Conservation (phyloP, 2,329 filamentous ascomycete species). For the Escovopsis sp. region DNA sequence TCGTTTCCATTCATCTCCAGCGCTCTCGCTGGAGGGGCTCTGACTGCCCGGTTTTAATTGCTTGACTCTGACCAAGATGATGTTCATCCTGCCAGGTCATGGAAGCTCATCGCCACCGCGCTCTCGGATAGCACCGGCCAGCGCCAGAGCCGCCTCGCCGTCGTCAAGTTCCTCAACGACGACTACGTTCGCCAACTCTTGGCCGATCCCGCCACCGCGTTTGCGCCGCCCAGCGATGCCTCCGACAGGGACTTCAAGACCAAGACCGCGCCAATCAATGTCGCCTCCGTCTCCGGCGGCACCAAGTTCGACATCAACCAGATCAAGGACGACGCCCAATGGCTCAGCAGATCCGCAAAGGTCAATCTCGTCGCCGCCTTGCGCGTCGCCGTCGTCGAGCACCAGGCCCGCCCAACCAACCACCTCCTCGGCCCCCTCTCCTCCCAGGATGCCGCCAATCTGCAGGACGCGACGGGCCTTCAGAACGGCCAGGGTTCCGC, state of each 20-base stretch:
- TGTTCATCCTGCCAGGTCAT: conserved; percentile 32
- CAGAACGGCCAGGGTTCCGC: conserved; percentile 43
- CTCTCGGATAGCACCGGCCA: conserved; percentile 41
- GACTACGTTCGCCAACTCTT: conserved; percentile 54
- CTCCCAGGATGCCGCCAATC: conserved; percentile 60
- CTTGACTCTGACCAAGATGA: neutral
- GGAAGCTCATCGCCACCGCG: conserved; percentile 44
- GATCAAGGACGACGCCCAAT: conserved; percentile 73
- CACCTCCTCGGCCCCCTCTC: conserved; percentile 60
- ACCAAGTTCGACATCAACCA: conserved; percentile 54
- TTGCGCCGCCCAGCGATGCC: conserved; percentile 44
- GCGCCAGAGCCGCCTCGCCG: conserved; percentile 35
- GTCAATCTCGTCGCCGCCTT: conserved; percentile 75
- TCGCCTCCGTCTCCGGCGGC: conserved; percentile 51
- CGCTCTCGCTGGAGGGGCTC: no score
- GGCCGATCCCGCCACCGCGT: conserved; percentile 52
- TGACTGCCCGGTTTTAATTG: no score
- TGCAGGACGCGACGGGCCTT: conserved; percentile 58
- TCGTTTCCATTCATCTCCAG: no score
- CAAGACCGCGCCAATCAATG: conserved; percentile 75
- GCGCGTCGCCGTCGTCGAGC: conserved; percentile 67
- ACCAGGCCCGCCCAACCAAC: conserved; percentile 62
- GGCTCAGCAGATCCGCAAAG: conserved; percentile 64
- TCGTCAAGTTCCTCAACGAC: conserved; percentile 59
- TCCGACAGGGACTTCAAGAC: conserved; percentile 64